Evolutionary conservation across 352 stramenopile genomes (phyloP).

Genomic region (Aphanomyces astaci): DNA sequence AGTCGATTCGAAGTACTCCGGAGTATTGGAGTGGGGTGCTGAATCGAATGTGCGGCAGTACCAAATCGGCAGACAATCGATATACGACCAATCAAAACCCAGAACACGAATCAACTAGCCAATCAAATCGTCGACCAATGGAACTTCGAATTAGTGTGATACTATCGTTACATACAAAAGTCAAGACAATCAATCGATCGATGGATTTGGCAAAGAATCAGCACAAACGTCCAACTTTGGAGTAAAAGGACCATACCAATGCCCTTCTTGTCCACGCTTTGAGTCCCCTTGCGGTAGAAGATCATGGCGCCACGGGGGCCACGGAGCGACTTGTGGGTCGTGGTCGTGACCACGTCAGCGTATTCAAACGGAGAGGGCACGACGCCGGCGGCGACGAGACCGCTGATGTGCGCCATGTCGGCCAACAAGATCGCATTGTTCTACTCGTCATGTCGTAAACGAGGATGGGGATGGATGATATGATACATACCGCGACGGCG

Average conservation of each 20-base stretch:
- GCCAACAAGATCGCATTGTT: conserved; percentile 95
- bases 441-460: conserved; percentile 4
- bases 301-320: conserved; percentile 99
- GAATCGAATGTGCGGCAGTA: too few relatives aligned
- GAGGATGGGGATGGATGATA: neutral
- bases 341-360: conserved; percentile 99
- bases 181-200: too few relatives aligned
- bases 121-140: too few relatives aligned
- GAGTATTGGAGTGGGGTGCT: too few relatives aligned
- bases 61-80: too few relatives aligned
- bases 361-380: conserved; percentile 97
- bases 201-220: too few relatives aligned
- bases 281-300: conserved; percentile 97
- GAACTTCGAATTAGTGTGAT: too few relatives aligned
- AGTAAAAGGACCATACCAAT: conserved; percentile 62
- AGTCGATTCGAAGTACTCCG: neutral
- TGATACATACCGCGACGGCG: conserved; percentile 47
- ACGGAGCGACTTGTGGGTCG: conserved; percentile 98
- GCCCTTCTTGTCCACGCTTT: conserved; percentile 94
- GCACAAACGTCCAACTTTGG: too few relatives aligned
- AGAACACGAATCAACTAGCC: too few relatives aligned
- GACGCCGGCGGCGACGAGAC: conserved; percentile 93
- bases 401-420: conserved; percentile 99
- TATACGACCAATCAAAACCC: too few relatives aligned
- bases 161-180: too few relatives aligned